Evolutionary conservation across 2,329 filamentous ascomycete genomes (phyloP).

Genomic region (Epichloe amarillans): DNA sequence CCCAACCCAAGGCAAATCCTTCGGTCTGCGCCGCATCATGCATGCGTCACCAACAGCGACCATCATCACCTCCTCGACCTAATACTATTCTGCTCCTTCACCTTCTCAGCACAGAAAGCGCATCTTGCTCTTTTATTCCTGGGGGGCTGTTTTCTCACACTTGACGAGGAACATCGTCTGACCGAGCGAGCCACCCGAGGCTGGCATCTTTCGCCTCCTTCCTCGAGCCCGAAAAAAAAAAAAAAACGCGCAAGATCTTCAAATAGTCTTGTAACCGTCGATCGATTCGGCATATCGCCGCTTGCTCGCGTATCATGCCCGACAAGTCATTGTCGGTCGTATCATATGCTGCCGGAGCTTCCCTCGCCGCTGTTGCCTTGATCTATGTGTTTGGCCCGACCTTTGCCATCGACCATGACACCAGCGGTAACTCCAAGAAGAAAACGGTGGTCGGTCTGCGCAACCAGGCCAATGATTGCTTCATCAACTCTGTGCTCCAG

Average conservation of each 20-base stretch:
- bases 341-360: slow-evolving; percentile 89
- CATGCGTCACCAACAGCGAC: neutral
- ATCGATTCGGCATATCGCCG: slow-evolving; percentile 5
- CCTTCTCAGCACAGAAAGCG: neutral
- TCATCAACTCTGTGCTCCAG: slow-evolving; percentile 94
- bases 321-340: slow-evolving; percentile 35
- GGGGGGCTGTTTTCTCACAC: too few relatives aligned
- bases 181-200: too few relatives aligned
- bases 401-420: slow-evolving; percentile 80
- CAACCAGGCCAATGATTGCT: slow-evolving; percentile 91
- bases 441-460: slow-evolving; percentile 78
- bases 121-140: too few relatives aligned
- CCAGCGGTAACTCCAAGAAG: slow-evolving; percentile 49
- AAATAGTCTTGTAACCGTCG: neutral
- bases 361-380: slow-evolving; percentile 83
- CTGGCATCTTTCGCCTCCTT: too few relatives aligned
- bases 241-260: neutral
- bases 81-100: neutral
- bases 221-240: neutral
- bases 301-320: slow-evolving; percentile 16
- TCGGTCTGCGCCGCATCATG: slow-evolving; percentile 1
- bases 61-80: neutral
- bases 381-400: slow-evolving; percentile 98
- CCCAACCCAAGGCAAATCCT: neutral
- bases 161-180: too few relatives aligned